phyloP scores from a whole-genome alignment of 2,329 filamentous ascomycete species.

The Scorias spongiosa region DNA sequence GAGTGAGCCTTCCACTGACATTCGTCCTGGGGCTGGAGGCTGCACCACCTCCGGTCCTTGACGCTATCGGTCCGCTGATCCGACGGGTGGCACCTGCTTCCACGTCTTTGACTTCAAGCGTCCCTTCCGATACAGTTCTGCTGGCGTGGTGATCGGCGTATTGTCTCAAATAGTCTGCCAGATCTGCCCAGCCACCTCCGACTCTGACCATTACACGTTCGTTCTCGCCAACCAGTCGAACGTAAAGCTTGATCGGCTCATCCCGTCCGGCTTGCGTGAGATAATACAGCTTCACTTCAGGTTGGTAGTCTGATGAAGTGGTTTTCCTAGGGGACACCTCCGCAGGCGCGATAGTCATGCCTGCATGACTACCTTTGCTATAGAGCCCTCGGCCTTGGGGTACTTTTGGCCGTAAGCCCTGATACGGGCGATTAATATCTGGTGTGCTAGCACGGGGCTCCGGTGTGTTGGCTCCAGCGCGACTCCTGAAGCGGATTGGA shows the following conservation, averaged over 20 bases:
- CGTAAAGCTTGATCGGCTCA: conserved; percentile 84
- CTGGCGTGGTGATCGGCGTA: conserved; percentile 85
- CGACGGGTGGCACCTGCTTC: conserved; percentile 14
- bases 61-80: conserved; percentile 11
- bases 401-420: conserved; percentile 8
- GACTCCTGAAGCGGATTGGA: conserved; percentile 56
- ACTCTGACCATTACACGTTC: conserved; percentile 97
- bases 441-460: conserved; percentile 5
- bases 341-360: conserved; percentile 20
- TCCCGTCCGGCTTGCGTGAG: conserved; percentile 71
- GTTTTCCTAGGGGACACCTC: conserved; percentile 19
- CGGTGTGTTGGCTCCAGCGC: conserved; percentile 28
- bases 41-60: not conserved
- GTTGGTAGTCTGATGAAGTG: conserved; percentile 11
- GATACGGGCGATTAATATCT: conserved; percentile 6
- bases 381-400: conserved; percentile 4
- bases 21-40: not conserved
- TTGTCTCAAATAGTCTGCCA: conserved; percentile 86
- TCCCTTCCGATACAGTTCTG: conserved; percentile 41
- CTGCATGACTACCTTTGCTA: conserved; percentile 1
- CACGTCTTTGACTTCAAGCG: conserved; percentile 39
- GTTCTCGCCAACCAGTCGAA: conserved; percentile 81
- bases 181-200: conserved; percentile 93
- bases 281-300: conserved; percentile 82
- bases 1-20: not conserved